Evolutionary conservation across 805 yeast species (phyloP).

Genomic region (Alloascoidea africana): DNA sequence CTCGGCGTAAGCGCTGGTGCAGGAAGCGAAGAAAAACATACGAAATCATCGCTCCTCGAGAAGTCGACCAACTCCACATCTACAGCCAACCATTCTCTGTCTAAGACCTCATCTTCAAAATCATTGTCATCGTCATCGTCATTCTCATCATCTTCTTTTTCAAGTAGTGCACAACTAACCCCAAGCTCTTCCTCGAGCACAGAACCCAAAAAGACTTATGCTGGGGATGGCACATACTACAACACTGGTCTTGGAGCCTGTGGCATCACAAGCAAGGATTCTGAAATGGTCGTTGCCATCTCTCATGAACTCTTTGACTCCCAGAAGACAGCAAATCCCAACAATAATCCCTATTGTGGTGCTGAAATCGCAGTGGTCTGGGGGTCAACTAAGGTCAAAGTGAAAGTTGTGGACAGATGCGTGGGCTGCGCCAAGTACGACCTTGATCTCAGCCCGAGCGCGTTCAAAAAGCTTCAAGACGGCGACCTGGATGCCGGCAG

Average conservation of each 20-base stretch:
- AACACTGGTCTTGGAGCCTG: conserved; percentile 35
- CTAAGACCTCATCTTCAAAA: no score
- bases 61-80: no score
- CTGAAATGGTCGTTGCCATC: conserved; percentile 38
- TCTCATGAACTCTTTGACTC: conserved; percentile 28
- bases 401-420: conserved; percentile 43
- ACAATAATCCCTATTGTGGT: conserved; percentile 31
- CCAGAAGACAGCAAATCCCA: conserved; percentile 25
- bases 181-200: conserved; percentile 7
- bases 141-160: no score
- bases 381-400: conserved; percentile 36
- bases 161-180: no score
- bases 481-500: conserved; percentile 42
- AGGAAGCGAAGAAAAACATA: no score
- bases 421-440: conserved; percentile 33
- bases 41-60: no score
- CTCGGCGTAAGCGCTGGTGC: no score
- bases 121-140: no score
- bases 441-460: conserved; percentile 48
- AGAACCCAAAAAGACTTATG: conserved; percentile 12
- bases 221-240: conserved; percentile 21
- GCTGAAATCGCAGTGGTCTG: conserved; percentile 30
- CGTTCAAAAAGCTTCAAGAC: conserved; percentile 32
- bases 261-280: conserved; percentile 27
- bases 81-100: no score